phyloP scores from a whole-genome alignment of 768 basidiomycete genomes.

The Rhizopogon rudus region DNA sequence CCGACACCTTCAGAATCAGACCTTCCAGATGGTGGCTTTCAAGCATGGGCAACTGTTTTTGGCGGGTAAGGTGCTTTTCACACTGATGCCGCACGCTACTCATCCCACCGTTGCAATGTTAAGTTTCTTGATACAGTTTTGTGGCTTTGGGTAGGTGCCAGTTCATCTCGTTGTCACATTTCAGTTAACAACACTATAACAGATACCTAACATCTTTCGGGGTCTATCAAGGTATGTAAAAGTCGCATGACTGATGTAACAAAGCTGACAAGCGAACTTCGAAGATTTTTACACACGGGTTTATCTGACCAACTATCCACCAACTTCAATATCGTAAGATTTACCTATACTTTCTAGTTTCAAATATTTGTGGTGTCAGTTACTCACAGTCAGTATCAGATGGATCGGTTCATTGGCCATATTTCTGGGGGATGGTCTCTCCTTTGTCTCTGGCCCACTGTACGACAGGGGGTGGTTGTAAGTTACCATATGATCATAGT shows the following conservation, averaged over 20 bases:
- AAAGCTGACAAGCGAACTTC: slow-evolving; percentile 1
- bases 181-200: not conserved
- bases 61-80: not conserved
- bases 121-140: slow-evolving; percentile 23
- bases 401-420: slow-evolving; percentile 41
- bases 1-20: not conserved
- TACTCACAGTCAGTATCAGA: slow-evolving; percentile 21
- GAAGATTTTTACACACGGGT: slow-evolving; percentile 28
- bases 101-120: not conserved
- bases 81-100: too few species aligned
- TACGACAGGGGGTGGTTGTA: slow-evolving; percentile 30
- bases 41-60: slow-evolving; percentile 9
- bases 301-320: slow-evolving; percentile 17
- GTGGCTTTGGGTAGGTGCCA: slow-evolving; percentile 18
- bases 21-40: slow-evolving; percentile 6
- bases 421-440: slow-evolving; percentile 29
- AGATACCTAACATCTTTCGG: slow-evolving; percentile 27
- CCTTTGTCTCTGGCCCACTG: slow-evolving; percentile 23
- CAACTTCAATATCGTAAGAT: slow-evolving; percentile 19
- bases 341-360: slow-evolving; percentile 18
- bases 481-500: not conserved
- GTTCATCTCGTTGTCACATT: not conserved
- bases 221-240: slow-evolving; percentile 24
- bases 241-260: not conserved
- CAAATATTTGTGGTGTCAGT: slow-evolving; percentile 15